Percentiles rank a stretch among this genome's conserved stretches.
Conservation (phyloP, 129 eudicot genomes). For the Ambrosia trifida region DNA sequence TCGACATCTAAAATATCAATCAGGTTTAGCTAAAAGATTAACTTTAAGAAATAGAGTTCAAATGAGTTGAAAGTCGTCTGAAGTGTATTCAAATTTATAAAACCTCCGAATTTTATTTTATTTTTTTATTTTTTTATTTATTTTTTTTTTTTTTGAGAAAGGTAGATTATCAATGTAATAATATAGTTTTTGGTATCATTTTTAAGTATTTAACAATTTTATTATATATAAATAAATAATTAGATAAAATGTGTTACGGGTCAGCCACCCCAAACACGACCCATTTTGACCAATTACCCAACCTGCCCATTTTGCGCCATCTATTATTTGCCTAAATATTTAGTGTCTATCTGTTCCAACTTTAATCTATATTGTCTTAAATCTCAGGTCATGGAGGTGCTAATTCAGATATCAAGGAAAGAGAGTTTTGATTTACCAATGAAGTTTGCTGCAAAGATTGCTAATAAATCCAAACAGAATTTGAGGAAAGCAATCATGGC, state of each 20-base stretch:
- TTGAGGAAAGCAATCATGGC: conserved; percentile 84
- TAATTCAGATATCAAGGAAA: conserved; percentile 72
- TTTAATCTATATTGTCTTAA: background rate
- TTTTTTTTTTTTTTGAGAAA: background rate
- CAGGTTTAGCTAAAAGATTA: background rate
- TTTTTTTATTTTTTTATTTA: background rate
- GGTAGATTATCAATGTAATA: background rate
- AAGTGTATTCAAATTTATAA: background rate
- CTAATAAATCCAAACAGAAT: conserved; percentile 68
- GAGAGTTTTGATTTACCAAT: conserved; percentile 68
- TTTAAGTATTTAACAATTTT: background rate
- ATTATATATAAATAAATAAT: background rate
- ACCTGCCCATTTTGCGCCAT: background rate
- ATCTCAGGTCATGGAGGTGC: conserved; percentile 73
- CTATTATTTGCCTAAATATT: background rate
- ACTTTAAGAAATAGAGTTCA: background rate
- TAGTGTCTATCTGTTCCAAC: background rate
- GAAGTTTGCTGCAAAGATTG: conserved; percentile 81
- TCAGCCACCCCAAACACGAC: background rate
- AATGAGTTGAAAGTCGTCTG: background rate
- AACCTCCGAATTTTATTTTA: background rate
- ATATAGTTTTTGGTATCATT: background rate
- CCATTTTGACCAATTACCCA: conserved; percentile 2
- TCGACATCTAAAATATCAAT: background rate
- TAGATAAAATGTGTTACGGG: background rate